Conservation (phyloP, 2,329 filamentous ascomycete genomes). For the Domatiomyces globalis region DNA sequence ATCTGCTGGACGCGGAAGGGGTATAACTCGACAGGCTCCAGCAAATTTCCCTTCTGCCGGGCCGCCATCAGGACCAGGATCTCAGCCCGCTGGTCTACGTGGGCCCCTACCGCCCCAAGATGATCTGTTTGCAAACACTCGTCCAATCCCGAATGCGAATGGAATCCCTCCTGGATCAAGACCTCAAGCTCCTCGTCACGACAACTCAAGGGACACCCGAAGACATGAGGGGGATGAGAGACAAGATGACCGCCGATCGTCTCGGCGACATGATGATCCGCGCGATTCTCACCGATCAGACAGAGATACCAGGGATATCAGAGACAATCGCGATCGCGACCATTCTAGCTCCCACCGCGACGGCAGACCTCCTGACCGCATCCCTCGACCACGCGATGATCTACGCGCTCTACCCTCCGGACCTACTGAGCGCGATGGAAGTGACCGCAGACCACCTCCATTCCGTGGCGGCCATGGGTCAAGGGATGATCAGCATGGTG, state of each 20-base stretch:
- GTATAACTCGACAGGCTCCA: constrained; percentile 22
- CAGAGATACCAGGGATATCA: constrained; percentile 9
- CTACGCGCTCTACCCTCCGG: background rate
- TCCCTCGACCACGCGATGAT: constrained; percentile 3
- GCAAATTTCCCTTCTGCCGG: constrained; percentile 9
- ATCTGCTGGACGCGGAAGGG: constrained; percentile 28
- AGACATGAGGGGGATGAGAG: constrained; percentile 8
- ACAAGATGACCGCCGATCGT: constrained; percentile 15
- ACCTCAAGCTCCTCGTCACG: constrained; percentile 11
- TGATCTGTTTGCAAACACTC: constrained; percentile 23
- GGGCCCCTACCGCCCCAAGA: constrained; percentile 22
- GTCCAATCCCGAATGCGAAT: constrained; percentile 8
- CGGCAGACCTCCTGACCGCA: constrained; percentile 7
- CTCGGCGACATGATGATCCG: constrained; percentile 13
- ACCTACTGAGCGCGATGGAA: constrained; percentile 8
- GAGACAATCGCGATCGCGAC: constrained; percentile 10
- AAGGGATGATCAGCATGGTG: constrained; percentile 26
- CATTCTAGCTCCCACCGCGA: constrained; percentile 5
- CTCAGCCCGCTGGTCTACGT: constrained; percentile 19
- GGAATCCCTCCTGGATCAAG: constrained; percentile 13
- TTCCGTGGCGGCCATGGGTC: constrained; percentile 21
- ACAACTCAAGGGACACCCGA: constrained; percentile 10
- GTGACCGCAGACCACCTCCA: constrained; percentile 10
- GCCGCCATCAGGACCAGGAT: constrained; percentile 20
- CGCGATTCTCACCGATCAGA: constrained; percentile 9